Conservation (phyloP, 108 stramenopile genomes). For the Chaetoceros muelleri region DNA sequence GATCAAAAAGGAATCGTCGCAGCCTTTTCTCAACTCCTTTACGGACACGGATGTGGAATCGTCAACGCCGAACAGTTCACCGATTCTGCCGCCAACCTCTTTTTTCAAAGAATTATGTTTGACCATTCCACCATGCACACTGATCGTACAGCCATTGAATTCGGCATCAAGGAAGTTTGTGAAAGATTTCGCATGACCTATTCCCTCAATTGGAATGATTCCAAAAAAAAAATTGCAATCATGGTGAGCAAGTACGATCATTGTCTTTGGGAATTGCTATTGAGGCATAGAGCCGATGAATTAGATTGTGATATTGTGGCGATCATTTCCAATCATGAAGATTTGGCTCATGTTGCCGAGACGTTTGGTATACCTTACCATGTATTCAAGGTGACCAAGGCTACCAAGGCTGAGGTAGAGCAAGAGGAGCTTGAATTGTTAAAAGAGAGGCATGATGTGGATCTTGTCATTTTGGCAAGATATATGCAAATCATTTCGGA, state of each 20-base stretch:
- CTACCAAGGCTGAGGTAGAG: conserved; percentile 56
- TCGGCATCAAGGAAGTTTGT: conserved; percentile 13
- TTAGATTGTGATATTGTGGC: conserved; percentile 49
- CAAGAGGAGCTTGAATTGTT: conserved; percentile 52
- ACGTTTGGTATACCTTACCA: conserved; percentile 63
- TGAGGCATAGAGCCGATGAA: conserved; percentile 68
- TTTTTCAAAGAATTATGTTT: conserved; percentile 66
- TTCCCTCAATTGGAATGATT: conserved; percentile 29
- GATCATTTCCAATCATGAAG: conserved; percentile 72
- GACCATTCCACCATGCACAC: conserved; percentile 24
- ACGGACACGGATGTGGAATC: conserved; percentile 52
- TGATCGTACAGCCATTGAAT: conserved; percentile 7
- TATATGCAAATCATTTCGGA: conserved; percentile 44
- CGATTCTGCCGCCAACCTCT: conserved; percentile 22
- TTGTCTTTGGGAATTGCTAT: conserved; percentile 75
- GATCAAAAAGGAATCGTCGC: conserved; percentile 59
- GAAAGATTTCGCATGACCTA: conserved; percentile 14
- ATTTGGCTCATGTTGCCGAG: conserved; percentile 54
- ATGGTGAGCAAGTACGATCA: conserved; percentile 70
- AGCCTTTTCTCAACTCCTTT: conserved; percentile 58
- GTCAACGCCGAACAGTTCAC: conserved; percentile 49
- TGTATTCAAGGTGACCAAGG: conserved; percentile 54
- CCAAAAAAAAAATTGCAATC: conserved; percentile 15
- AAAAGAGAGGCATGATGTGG: conserved; percentile 19
- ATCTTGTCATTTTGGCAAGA: conserved; percentile 31